phyloP scores from a whole-genome alignment of 306 rosid genomes.

The Purshia tridentata region DNA sequence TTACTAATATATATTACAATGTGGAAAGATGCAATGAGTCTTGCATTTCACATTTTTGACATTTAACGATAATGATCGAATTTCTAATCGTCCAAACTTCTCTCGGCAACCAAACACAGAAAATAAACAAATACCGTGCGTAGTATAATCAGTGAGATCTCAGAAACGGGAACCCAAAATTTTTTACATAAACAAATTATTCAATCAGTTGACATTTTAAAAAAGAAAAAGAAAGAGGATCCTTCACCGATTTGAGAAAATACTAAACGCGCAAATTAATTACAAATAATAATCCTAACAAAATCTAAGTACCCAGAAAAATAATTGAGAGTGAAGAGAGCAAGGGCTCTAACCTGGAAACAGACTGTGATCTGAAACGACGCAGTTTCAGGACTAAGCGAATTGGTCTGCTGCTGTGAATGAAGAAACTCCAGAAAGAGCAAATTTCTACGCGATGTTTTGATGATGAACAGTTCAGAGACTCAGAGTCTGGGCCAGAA shows the following conservation, averaged over 20 bases:
- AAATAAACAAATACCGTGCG: background rate
- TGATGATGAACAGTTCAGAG: background rate
- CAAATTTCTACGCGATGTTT: background rate
- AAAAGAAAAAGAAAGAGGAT: too few relatives aligned
- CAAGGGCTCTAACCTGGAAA: background rate
- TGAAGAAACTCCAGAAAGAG: background rate
- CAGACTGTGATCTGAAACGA: background rate
- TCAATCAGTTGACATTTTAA: background rate
- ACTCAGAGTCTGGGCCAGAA: background rate
- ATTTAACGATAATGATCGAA: background rate
- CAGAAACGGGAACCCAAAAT: background rate
- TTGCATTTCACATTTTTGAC: background rate
- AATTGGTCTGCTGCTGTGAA: background rate
- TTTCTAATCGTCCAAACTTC: background rate
- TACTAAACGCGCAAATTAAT: background rate
- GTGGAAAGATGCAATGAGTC: background rate
- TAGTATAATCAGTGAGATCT: background rate
- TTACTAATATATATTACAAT: background rate
- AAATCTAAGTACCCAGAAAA: background rate
- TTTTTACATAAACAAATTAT: background rate
- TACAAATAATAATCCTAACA: background rate
- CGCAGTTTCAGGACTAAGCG: conserved; percentile 13
- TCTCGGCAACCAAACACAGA: background rate
- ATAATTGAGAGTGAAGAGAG: background rate
- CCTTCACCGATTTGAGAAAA: background rate